phyloP scores from a whole-genome alignment of 495 filamentous ascomycete genomes.

The Daldinia childiae region DNA sequence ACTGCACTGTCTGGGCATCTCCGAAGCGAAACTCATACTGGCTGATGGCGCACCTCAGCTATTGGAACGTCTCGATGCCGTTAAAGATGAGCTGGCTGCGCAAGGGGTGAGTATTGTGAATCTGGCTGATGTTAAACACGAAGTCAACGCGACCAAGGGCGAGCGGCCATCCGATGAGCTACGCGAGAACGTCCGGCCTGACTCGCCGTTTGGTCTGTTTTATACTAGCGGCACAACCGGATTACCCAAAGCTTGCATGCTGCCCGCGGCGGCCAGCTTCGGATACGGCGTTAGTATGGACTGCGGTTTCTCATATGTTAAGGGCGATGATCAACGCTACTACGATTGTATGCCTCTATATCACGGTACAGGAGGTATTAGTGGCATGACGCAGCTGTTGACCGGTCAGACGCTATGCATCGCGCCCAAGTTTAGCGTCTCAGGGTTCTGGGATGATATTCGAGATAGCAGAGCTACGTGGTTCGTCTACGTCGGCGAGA shows the following conservation, averaged over 20 bases:
- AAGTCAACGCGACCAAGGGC: constrained; percentile 60
- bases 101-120: constrained; percentile 64
- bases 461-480: constrained; percentile 72
- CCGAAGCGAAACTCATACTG: constrained; percentile 66
- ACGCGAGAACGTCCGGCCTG: constrained; percentile 55
- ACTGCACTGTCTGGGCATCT: constrained; percentile 73
- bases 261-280: constrained; percentile 57
- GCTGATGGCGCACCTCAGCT: constrained; percentile 71
- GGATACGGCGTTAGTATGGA: constrained; percentile 41
- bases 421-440: constrained; percentile 74
- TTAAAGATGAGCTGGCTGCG: constrained; percentile 55
- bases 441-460: constrained; percentile 79
- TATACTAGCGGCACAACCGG: constrained; percentile 80
- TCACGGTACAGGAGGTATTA: constrained; percentile 76
- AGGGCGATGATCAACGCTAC: constrained; percentile 63
- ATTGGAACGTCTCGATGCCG: constrained; percentile 64
- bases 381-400: constrained; percentile 62
- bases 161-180: constrained; percentile 61
- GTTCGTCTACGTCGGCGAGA: constrained; percentile 88
- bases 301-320: constrained; percentile 42
- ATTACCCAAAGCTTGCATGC: constrained; percentile 68
- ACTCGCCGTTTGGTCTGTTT: constrained; percentile 68
- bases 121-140: constrained; percentile 56
- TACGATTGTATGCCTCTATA: constrained; percentile 85
- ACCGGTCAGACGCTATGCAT: constrained; percentile 71